A percentile compares a stretch with the other conserved stretches of the same genome.
These are phyloP conservation scores for Leptographium procerum DNA, from an alignment of 2,329 filamentous ascomycete species.

Conservation along the genomic window DNA sequence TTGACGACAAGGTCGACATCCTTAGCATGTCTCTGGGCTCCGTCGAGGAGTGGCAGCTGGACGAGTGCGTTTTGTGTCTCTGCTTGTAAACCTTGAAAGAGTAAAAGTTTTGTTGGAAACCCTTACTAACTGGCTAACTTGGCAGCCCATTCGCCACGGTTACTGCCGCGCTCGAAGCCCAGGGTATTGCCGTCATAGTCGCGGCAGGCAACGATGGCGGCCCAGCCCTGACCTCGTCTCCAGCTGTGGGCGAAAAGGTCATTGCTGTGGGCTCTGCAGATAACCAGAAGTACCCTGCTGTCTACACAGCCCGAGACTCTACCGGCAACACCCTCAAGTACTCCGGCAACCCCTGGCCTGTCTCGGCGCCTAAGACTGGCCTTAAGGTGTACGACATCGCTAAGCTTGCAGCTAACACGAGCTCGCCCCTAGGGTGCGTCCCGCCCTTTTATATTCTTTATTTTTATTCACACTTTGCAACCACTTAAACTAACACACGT, in stretches of 20 bases:
- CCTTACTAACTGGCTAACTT: neutral
- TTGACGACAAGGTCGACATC: slow-evolving; percentile 46
- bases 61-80: neutral
- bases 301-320: neutral
- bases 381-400: neutral
- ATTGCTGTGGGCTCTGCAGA: slow-evolving; percentile 39
- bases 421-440: neutral
- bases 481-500: neutral
- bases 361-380: neutral
- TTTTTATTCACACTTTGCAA: neutral
- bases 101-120: neutral
- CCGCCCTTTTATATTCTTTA: too few relatives aligned
- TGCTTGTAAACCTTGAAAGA: too few relatives aligned
- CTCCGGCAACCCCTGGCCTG: neutral
- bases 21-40: slow-evolving; percentile 44
- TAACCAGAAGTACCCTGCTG: slow-evolving; percentile 21
- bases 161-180: neutral
- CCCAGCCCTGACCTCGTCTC: slow-evolving; percentile 35
- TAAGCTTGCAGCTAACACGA: neutral
- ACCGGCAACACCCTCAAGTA: neutral
- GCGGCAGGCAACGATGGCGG: slow-evolving; percentile 40
- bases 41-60: neutral
- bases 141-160: neutral
- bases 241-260: slow-evolving; percentile 34
- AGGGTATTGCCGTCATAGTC: slow-evolving; percentile 26